Conservation (phyloP, 805 yeast genomes). For the Saccharomycopsis lassenensis region DNA sequence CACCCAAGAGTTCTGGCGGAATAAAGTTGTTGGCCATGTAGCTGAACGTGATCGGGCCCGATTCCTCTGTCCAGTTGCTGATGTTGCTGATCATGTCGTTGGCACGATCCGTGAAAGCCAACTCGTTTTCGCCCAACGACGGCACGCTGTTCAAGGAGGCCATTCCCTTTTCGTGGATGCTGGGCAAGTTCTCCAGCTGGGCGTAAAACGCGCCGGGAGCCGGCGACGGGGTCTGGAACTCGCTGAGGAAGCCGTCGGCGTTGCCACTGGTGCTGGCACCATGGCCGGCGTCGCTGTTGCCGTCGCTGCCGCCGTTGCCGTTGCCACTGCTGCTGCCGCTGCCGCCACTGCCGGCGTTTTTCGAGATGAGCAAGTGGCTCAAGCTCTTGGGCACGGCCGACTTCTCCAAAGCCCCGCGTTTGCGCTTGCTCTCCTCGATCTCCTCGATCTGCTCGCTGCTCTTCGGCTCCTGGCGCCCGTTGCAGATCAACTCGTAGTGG, state of each 20-base stretch:
- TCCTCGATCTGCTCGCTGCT: slow-evolving; percentile 30
- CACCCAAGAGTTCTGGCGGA: slow-evolving; percentile 19
- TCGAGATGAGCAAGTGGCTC: slow-evolving; percentile 31
- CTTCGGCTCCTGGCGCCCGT: slow-evolving; percentile 22
- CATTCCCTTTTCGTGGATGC: no score
- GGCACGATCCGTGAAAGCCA: slow-evolving; percentile 33
- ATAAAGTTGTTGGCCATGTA: slow-evolving; percentile 13
- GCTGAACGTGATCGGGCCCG: slow-evolving; percentile 25
- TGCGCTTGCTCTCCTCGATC: slow-evolving; percentile 37
- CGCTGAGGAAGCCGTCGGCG: background rate
- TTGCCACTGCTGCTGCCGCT: slow-evolving; percentile 11
- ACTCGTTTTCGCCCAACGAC: background rate
- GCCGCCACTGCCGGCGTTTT: slow-evolving; percentile 10
- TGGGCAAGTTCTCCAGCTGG: no score
- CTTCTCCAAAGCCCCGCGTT: slow-evolving; percentile 40
- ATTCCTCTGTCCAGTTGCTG: slow-evolving; percentile 47
- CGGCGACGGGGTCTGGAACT: background rate
- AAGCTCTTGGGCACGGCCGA: slow-evolving; percentile 44
- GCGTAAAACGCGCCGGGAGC: no score
- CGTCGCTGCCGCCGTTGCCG: background rate
- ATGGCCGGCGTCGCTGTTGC: slow-evolving; percentile 1
- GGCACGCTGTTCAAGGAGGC: slow-evolving; percentile 1
- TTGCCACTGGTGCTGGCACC: background rate
- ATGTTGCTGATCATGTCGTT: slow-evolving; percentile 52
- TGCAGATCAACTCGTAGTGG: slow-evolving; percentile 26